Conservation (phyloP, 352 stramenopile species). For the Phytophthora cajani region DNA sequence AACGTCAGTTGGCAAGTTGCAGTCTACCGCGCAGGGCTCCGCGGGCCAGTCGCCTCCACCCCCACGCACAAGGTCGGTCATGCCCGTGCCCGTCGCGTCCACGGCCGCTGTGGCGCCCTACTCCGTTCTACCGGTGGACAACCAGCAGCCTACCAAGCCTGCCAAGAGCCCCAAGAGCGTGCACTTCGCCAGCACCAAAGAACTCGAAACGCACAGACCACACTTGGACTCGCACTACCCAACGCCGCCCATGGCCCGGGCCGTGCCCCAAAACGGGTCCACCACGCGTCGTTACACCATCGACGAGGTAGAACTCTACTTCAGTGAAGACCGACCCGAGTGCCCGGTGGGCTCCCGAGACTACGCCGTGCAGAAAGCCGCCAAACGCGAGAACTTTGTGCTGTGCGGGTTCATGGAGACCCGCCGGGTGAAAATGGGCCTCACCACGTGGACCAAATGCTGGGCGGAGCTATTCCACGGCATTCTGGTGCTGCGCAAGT, state of each 20-base stretch:
- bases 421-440: constrained; percentile 47
- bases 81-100: constrained; percentile 12
- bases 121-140: constrained; percentile 3
- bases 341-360: constrained; percentile 39
- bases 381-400: constrained; percentile 54
- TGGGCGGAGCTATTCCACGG: constrained; percentile 79
- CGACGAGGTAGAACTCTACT: constrained; percentile 71
- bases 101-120: constrained; percentile 16
- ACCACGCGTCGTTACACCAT: constrained; percentile 59
- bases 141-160: constrained; percentile 8
- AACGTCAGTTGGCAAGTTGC: constrained; percentile 25
- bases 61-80: background rate
- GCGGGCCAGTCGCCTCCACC: background rate
- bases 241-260: constrained; percentile 38
- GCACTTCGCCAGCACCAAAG: constrained; percentile 56
- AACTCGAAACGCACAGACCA: constrained; percentile 37
- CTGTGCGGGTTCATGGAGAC: constrained; percentile 60
- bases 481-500: constrained; percentile 67
- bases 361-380: constrained; percentile 64
- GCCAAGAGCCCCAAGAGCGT: constrained; percentile 46
- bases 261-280: constrained; percentile 55
- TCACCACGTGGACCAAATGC: constrained; percentile 55
- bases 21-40: background rate
- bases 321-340: constrained; percentile 56
- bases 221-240: constrained; percentile 58